These are phyloP conservation scores for Tylopilus plumbeoviolaceoides DNA, from an alignment of 768 basidiomycete genomes.

Conservation along the genomic window DNA sequence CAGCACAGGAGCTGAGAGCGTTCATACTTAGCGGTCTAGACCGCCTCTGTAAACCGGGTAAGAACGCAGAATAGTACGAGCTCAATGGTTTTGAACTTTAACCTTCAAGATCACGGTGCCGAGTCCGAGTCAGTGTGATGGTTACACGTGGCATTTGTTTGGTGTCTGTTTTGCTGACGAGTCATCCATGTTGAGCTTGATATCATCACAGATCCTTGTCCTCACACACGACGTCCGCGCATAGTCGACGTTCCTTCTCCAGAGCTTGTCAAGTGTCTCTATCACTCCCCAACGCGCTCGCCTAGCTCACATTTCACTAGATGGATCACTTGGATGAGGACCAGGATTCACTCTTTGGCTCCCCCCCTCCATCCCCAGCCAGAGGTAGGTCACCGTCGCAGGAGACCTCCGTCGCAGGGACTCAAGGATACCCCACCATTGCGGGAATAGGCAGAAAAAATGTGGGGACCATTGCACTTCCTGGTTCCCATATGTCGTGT, in stretches of 20 bases:
- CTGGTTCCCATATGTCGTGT: constrained; percentile 81
- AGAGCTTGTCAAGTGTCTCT: constrained; percentile 13
- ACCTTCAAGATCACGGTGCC: too few relatives aligned
- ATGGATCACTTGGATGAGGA: constrained; percentile 35
- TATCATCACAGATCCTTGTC: neutral
- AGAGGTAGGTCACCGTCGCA: constrained; percentile 78
- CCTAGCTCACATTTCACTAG: constrained; percentile 18
- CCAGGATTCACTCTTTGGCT: constrained; percentile 75
- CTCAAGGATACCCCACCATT: constrained; percentile 9
- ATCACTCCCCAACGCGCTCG: constrained; percentile 9
- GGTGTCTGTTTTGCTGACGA: constrained; percentile 4
- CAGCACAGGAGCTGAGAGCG: neutral
- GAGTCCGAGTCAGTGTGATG: too few relatives aligned
- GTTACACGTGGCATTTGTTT: neutral
- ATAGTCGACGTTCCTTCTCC: constrained; percentile 1
- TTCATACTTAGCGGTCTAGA: too few relatives aligned
- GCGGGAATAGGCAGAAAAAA: constrained; percentile 37
- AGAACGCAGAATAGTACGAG: neutral
- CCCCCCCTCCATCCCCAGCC: constrained; percentile 66
- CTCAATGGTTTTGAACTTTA: neutral
- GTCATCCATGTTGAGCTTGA: neutral
- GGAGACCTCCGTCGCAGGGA: constrained; percentile 20
- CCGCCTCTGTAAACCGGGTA: neutral
- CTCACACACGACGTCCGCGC: neutral
- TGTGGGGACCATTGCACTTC: constrained; percentile 98